phyloP scores from a whole-genome alignment of 2,329 filamentous ascomycete species.

The Stagonosporopsis cucurbitacearum region DNA sequence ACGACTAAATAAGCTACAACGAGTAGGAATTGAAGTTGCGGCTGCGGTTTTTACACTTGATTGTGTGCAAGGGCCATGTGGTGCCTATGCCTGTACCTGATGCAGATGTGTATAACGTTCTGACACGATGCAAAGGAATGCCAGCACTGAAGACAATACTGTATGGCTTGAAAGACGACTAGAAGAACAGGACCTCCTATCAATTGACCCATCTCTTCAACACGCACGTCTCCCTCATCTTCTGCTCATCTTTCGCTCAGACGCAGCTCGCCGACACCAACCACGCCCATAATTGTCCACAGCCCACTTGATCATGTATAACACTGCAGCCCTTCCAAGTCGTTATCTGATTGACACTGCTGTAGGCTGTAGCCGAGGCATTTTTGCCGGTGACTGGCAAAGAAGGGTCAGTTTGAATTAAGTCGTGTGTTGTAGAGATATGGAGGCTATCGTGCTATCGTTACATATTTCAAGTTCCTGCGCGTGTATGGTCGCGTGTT shows the following conservation, averaged over 20 bases:
- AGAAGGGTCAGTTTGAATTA: too few relatives aligned
- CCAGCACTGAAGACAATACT: conserved; percentile 26
- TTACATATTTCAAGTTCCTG: background rate
- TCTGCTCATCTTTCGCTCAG: background rate
- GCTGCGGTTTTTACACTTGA: background rate
- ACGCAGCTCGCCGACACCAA: background rate
- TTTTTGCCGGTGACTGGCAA: conserved; percentile 22
- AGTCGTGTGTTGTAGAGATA: too few relatives aligned
- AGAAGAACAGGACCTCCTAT: conserved; percentile 20
- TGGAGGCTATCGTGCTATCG: conserved; percentile 38
- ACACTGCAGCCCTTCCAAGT: background rate
- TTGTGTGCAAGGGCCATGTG: conserved; percentile 7
- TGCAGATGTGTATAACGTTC: conserved; percentile 25
- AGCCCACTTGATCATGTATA: background rate
- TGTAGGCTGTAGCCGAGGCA: background rate
- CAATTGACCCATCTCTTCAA: conserved; percentile 10
- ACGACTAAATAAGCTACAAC: background rate
- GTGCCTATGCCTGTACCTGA: conserved; percentile 23
- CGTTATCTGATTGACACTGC: background rate
- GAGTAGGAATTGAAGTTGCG: background rate
- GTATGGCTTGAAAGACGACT: conserved; percentile 32
- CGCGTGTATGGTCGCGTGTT: background rate
- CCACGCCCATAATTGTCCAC: background rate
- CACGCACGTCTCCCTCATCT: background rate
- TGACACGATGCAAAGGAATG: conserved; percentile 36